Percentiles rank a stretch among this genome's conserved stretches.
These are phyloP conservation scores for Brettanomyces custersianus DNA, from an alignment of 805 yeast species.

Conservation along the genomic window DNA sequence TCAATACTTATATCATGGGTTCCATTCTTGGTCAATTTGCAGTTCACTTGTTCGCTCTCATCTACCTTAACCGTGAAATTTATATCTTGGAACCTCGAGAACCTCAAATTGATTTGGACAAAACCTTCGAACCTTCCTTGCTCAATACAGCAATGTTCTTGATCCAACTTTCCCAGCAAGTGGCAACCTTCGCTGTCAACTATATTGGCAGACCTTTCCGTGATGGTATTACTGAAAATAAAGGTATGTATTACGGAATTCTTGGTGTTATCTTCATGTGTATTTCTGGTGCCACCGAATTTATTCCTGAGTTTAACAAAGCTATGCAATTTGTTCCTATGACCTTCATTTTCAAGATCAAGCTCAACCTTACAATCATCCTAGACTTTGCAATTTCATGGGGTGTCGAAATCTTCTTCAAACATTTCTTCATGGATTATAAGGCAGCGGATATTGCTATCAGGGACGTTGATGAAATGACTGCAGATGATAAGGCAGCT, in stretches of 20 bases:
- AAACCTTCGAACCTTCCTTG: constrained; percentile 78
- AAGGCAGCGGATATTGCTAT: constrained; percentile 86
- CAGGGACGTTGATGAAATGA: constrained; percentile 19
- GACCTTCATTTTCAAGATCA: constrained; percentile 61
- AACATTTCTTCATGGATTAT: constrained; percentile 80
- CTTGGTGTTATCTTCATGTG: constrained; percentile 87
- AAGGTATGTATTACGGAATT: constrained; percentile 95
- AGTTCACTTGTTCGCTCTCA: constrained; percentile 72
- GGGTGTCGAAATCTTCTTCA: constrained; percentile 72
- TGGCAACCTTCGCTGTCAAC: constrained; percentile 94
- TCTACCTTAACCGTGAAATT: constrained; percentile 77
- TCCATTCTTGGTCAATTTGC: constrained; percentile 96
- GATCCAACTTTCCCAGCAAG: constrained; percentile 91
- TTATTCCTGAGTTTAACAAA: constrained; percentile 88
- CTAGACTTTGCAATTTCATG: constrained; percentile 72
- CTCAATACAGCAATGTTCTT: constrained; percentile 94
- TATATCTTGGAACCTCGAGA: constrained; percentile 88
- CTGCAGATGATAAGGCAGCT: constrained; percentile 1
- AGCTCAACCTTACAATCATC: constrained; percentile 64
- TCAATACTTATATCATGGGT: constrained; percentile 94
- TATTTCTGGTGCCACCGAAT: constrained; percentile 86
- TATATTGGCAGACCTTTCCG: constrained; percentile 96
- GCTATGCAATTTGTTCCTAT: constrained; percentile 88
- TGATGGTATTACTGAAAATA: constrained; percentile 81
- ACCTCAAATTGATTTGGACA: constrained; percentile 83